Base-by-base conservation (phyloP, 345 rosid species). In the Mallotus nudiflorus region DNA sequence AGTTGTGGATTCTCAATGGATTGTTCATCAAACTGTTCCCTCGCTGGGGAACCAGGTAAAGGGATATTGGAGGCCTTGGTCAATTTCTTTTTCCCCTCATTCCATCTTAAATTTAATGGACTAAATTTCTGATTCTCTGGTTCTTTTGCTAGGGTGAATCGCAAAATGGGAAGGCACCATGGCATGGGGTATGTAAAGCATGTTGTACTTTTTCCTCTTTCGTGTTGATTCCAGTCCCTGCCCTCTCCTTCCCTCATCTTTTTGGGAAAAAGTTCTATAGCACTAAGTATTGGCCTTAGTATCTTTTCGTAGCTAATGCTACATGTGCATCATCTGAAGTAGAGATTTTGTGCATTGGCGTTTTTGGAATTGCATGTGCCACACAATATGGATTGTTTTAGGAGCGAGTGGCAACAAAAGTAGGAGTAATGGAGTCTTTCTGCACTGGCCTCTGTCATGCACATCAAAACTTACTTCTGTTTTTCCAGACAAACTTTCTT, bases 1-100 rank as follows among this genome's bases (percentile, higher is more conserved):
- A 65, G 97, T 96, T 5, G 97, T 96, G 16, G 99, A 92, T 82
- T 78, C 99, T 81, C 99, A 96, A 56, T 96, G 98, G 99, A 75
- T 96, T 69, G 86, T 89, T 79, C 99, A 96, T 75, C 95, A 89
- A 77, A 78, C 85, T 20, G 83, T 96, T 63, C 99, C 99, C 24
- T 87, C 98, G 4, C 96, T 96, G 0, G 97, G 98, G 58, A 85
- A 56, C 81, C 97, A 92, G 90, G 99, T 92, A 88, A 78, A 53
- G 22, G 15, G 24, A 75, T 24, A 53, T 52, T 14, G 54, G 80
- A 75, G 61, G 37, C 71, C 49, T 62, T 49, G 18, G 19, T 42
- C 45, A 22, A 0, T 44, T 73, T 62, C 53, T 13, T 25, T 59
- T 2, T 19, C 42, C 39, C 56, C 15, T 46, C 55, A 50, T 40